A percentile compares a stretch with the other conserved stretches of the same genome.
phyloP scores from a whole-genome alignment of 371 early-diverging fungal species.

The Mortierella sp. region DNA sequence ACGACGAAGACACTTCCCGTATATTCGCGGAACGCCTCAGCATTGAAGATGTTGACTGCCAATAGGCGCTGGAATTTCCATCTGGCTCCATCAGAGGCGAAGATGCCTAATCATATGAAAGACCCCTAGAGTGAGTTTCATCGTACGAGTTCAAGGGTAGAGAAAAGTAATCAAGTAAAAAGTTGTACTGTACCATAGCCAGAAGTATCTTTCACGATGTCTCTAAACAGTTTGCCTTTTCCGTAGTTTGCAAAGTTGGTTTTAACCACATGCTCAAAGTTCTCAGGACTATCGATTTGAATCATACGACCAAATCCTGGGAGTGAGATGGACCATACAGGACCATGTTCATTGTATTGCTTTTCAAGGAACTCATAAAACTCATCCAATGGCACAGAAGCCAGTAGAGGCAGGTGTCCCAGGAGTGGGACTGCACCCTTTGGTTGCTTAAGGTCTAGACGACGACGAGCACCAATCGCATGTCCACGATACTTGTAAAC shows the following conservation, averaged over 20 bases:
- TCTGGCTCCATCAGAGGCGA: slow-evolving; percentile 69
- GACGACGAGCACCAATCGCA: slow-evolving; percentile 20
- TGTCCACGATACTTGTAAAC: slow-evolving; percentile 10
- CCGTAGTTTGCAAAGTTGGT: slow-evolving; percentile 30
- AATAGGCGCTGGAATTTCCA: slow-evolving; percentile 75
- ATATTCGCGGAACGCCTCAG: slow-evolving; percentile 72
- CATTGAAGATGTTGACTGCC: slow-evolving; percentile 71
- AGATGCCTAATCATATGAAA: slow-evolving; percentile 60
- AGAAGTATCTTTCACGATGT: slow-evolving; percentile 16
- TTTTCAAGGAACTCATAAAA: slow-evolving; percentile 32
- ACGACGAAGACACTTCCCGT: slow-evolving; percentile 60
- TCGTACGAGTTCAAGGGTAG: too few relatives aligned
- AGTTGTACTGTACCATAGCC: slow-evolving; percentile 12
- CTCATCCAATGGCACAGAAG: slow-evolving; percentile 16
- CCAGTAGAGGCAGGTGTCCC: slow-evolving; percentile 9
- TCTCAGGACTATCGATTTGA: slow-evolving; percentile 30
- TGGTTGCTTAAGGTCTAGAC: slow-evolving; percentile 18
- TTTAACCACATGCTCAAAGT: slow-evolving; percentile 33
- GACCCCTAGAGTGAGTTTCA: too few relatives aligned
- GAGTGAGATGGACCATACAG: slow-evolving; percentile 31
- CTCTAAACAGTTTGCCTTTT: slow-evolving; percentile 14
- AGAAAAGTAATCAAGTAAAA: too few relatives aligned
- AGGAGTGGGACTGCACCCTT: slow-evolving; percentile 17
- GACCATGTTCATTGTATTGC: slow-evolving; percentile 23
- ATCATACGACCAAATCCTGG: slow-evolving; percentile 35